Evolutionary conservation across 2,329 filamentous ascomycete genomes (phyloP).

Genomic region (Tolypocladium endophyticum): DNA sequence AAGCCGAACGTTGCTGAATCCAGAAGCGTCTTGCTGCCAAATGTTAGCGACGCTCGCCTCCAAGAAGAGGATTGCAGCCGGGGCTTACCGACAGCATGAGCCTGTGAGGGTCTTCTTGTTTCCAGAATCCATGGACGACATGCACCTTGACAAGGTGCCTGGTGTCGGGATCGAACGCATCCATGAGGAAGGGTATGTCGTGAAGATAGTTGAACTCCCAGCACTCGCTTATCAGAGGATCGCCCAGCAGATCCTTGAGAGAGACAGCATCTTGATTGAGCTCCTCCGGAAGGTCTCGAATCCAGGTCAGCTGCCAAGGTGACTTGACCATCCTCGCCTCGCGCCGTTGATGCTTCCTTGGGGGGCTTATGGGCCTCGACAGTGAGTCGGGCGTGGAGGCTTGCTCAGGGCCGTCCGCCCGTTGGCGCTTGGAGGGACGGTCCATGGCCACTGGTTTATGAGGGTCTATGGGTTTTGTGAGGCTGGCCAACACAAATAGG

Average conservation of each 20-base stretch:
- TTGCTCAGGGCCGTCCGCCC: conserved; percentile 5
- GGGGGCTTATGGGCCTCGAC: conserved; percentile 35
- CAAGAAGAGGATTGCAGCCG: not conserved
- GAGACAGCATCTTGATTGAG: conserved; percentile 57
- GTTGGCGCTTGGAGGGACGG: conserved; percentile 18
- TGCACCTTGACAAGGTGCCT: conserved; percentile 39
- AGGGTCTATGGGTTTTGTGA: not conserved
- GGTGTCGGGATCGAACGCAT: conserved; percentile 41
- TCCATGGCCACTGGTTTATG: conserved; percentile 14
- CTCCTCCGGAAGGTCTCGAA: conserved; percentile 48
- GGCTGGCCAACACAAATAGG: not conserved
- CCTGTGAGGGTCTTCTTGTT: conserved; percentile 51
- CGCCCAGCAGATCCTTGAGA: conserved; percentile 58
- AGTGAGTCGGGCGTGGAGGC: conserved; percentile 15
- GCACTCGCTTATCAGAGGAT: conserved; percentile 61
- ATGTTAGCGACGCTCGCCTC: conserved; percentile 2
- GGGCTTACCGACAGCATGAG: conserved; percentile 43
- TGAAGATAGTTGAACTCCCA: conserved; percentile 64
- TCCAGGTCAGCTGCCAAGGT: conserved; percentile 61
- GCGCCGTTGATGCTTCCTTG: conserved; percentile 20
- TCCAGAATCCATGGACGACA: conserved; percentile 54
- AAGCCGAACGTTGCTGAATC: conserved; percentile 57
- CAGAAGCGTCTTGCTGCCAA: conserved; percentile 46
- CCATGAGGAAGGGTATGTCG: conserved; percentile 46
- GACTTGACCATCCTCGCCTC: conserved; percentile 33